Evolutionary conservation across 345 rosid genomes (phyloP), one percentile per base, ranked within the genome.

Genomic region (Nephelium lappaceum): DNA sequence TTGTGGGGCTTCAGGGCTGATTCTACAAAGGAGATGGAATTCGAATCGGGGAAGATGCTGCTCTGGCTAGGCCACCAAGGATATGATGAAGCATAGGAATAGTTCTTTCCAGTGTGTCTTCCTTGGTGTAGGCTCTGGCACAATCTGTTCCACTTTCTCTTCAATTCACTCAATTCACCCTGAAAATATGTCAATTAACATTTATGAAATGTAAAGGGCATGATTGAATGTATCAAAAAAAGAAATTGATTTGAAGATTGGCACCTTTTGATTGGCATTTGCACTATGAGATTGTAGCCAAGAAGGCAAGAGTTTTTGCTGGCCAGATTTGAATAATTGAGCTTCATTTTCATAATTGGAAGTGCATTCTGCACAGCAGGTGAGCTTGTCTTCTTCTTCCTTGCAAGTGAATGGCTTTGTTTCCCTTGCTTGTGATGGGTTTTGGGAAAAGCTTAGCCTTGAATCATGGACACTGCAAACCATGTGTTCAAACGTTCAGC

Each of bases 331-430:
- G 58, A 89, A 83, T 2, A 85, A 42, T 55, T 85, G 88, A 61
- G 91, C 94, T 88, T 95, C 97, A 77, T 86, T 91, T 81, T 92
- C 95, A 67, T 84, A 95, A 68, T 85, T 88, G 12, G 86, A 89
- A 70, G 81, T 88, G 90, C 98, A 95, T 79, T 95, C 95, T 63
- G 84, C 85, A 53, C 97, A 95, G 77, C 89, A 86, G 62, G 60
- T 83, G 63, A 90, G 87, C 81, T 84, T 84, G 19, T 88, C 90
- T 80, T 85, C 84, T 55, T 85, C 92, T 45, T 89, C 89, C 73
- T 87, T 89, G 77, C 72, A 84, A 27, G 78, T 81, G 51, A 79
- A 75, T 53, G 90, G 87, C 83, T 89, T 89, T 81, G 81, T 85
- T 79, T 92, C 98, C 65, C 78, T 74, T 42, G 45, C 79, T 80